Percentiles rank a stretch among this genome's conserved stretches.
phyloP scores from a whole-genome alignment of 2,329 filamentous ascomycete species.

The Cladosporium sp. region DNA sequence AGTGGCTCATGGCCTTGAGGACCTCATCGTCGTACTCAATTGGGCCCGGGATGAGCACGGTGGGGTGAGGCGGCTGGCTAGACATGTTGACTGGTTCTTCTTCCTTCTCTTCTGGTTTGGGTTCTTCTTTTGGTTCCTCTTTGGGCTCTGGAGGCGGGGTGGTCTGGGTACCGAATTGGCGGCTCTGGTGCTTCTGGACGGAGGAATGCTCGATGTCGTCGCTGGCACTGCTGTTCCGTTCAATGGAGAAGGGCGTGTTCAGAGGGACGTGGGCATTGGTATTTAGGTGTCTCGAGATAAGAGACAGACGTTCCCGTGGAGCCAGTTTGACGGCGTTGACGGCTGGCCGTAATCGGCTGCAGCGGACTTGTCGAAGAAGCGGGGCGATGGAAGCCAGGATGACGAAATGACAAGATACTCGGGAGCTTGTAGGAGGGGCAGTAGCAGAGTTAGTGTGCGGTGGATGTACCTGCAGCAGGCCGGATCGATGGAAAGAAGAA shows the following conservation, averaged over 20 bases:
- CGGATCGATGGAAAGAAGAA: slow-evolving; percentile 12
- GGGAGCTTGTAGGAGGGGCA: slow-evolving; percentile 10
- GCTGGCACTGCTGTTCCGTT: slow-evolving; percentile 48
- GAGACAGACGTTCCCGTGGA: slow-evolving; percentile 42
- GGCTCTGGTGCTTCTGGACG: slow-evolving; percentile 19
- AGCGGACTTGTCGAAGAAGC: slow-evolving; percentile 17
- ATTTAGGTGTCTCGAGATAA: slow-evolving; percentile 60
- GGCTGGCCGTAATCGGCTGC: slow-evolving; percentile 13
- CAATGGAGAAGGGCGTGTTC: slow-evolving; percentile 61
- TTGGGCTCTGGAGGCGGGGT: slow-evolving; percentile 15
- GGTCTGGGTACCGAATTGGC: slow-evolving; percentile 24
- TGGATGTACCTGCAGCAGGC: slow-evolving; percentile 10
- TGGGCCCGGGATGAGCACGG: slow-evolving; percentile 92
- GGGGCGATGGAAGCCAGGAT: slow-evolving; percentile 17
- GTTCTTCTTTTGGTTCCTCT: slow-evolving; percentile 24
- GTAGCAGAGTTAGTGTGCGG: slow-evolving; percentile 12
- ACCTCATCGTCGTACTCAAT: slow-evolving; percentile 99
- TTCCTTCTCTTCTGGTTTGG: slow-evolving; percentile 7
- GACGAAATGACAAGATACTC: slow-evolving; percentile 14
- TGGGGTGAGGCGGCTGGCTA: slow-evolving; percentile 56
- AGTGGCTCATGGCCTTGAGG: slow-evolving; percentile 90
- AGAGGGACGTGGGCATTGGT: slow-evolving; percentile 53
- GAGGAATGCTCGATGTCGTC: slow-evolving; percentile 50
- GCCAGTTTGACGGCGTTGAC: slow-evolving; percentile 41
- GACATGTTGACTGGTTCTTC: slow-evolving; percentile 47